Evolutionary conservation across 2,329 filamentous ascomycete genomes (phyloP), one percentile per base, ranked within the genome.

Genomic region (Curvularia sp.): DNA sequence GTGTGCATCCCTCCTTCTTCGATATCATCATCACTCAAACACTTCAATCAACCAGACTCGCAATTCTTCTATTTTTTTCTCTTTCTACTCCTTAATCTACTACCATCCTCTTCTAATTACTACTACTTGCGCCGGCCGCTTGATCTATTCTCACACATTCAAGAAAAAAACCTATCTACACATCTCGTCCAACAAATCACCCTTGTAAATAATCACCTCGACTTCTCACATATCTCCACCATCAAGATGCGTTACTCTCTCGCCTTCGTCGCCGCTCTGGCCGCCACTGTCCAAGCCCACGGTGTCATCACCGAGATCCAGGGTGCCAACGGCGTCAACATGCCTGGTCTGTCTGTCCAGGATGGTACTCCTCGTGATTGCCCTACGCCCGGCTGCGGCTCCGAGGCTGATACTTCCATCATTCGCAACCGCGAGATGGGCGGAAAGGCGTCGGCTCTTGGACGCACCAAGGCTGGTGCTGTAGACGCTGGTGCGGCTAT

Each of bases 321-420:
- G 65, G 86, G 86, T 53, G 84, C 85, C 64, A 89, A 89, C 68
- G 83, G 83, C 61, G 86, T 88, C 42, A 80, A 73, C 62, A 88
- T 89, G 86, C 84, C 86, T 32, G 86, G 84, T 73, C 82, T 88
- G 47, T 82, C 83, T 15, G 78, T 89, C 63, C 80, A 81, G 46
- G 87, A 90, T 60, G 87, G 87, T 68, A 89, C 87, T 61, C 88
- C 87, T 49, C 86, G 88, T 70, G 87, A 90, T 77, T 90, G 87
- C 75, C 80, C 84, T 49, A 80, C 79, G 67, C 86, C 87, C 66
- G 63, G 74, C 45, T 89, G 87, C 71, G 88, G 87, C 57, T 83
- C 87, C n/a, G 84, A 90, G 74, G 85, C 83, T 58, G 88, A 90
- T 71, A 90, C 88, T n/a, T 81, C 87, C 74, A 89, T 90, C 80